Evolutionary conservation across 345 rosid genomes (phyloP).

Genomic region (Raphanus raphanistrum): DNA sequence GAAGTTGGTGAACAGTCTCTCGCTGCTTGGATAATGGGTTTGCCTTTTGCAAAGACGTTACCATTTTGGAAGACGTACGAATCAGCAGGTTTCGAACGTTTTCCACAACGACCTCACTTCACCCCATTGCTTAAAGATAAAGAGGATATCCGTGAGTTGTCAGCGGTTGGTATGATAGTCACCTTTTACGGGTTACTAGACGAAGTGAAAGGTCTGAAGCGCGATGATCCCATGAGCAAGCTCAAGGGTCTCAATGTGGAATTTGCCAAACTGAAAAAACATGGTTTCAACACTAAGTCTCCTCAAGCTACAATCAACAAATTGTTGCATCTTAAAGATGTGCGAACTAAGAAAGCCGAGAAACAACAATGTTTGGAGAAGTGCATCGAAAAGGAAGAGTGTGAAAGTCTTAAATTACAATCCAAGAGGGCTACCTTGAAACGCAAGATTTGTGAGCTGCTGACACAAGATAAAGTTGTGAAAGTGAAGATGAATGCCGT

Average conservation of each 20-base stretch:
- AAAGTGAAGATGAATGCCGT: constrained; percentile 37
- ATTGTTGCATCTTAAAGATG: constrained; percentile 47
- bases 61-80: constrained; percentile 55
- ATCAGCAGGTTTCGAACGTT: constrained; percentile 45
- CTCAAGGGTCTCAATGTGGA: constrained; percentile 47
- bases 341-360: constrained; percentile 32
- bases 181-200: constrained; percentile 56
- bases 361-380: constrained; percentile 37
- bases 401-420: constrained; percentile 26
- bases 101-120: constrained; percentile 74
- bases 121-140: constrained; percentile 49
- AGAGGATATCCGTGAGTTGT: constrained; percentile 64
- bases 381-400: constrained; percentile 30
- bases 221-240: constrained; percentile 38
- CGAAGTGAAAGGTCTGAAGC: constrained; percentile 43
- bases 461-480: constrained; percentile 30
- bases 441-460: constrained; percentile 44
- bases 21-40: constrained; percentile 21
- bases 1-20: constrained; percentile 40
- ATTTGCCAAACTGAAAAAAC: constrained; percentile 53
- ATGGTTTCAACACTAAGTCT: constrained; percentile 60
- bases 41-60: constrained; percentile 56
- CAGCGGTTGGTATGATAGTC: constrained; percentile 71
- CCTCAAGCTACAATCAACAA: constrained; percentile 45
- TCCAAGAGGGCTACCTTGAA: constrained; percentile 38